Evolutionary conservation across 2,329 filamentous ascomycete genomes (phyloP).

Genomic region (Ceratocystis papillata): DNA sequence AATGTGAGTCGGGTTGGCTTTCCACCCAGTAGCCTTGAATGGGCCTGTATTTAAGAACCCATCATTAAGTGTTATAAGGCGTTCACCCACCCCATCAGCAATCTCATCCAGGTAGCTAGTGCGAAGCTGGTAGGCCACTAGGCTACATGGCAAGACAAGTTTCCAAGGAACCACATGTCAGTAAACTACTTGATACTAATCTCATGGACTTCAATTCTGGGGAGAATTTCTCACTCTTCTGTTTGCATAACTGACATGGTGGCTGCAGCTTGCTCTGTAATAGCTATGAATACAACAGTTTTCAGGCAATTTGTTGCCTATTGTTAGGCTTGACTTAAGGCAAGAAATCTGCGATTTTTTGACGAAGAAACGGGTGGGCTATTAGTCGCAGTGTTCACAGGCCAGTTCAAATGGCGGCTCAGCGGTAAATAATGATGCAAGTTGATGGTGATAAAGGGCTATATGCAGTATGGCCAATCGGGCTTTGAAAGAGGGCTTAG

Average conservation of each 20-base stretch:
- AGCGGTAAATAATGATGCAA: too few relatives aligned
- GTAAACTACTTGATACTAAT: neutral
- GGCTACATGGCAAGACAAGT: slow-evolving; percentile 37
- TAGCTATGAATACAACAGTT: neutral
- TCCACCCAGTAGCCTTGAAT: slow-evolving; percentile 76
- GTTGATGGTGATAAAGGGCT: too few relatives aligned
- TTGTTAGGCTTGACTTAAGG: too few relatives aligned
- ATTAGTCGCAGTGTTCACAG: too few relatives aligned
- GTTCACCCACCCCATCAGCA: slow-evolving; percentile 74
- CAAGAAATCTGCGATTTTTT: too few relatives aligned
- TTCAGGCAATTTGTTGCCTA: neutral
- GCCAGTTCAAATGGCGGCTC: too few relatives aligned
- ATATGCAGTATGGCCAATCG: too few relatives aligned
- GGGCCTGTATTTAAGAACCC: slow-evolving; percentile 66
- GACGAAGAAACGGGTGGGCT: too few relatives aligned
- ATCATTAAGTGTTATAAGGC: slow-evolving; percentile 71
- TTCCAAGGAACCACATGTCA: neutral
- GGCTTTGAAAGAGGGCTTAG: too few relatives aligned
- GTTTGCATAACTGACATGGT: slow-evolving; percentile 24
- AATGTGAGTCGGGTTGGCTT: slow-evolving; percentile 59
- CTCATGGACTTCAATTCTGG: neutral
- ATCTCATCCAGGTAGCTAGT: slow-evolving; percentile 70
- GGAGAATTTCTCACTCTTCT: slow-evolving; percentile 22
- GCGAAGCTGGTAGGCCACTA: slow-evolving; percentile 72
- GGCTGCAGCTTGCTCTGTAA: slow-evolving; percentile 26